These are phyloP conservation scores for Escovopsis weberi DNA, from an alignment of 2,329 filamentous ascomycete genomes.

Conservation along the genomic window DNA sequence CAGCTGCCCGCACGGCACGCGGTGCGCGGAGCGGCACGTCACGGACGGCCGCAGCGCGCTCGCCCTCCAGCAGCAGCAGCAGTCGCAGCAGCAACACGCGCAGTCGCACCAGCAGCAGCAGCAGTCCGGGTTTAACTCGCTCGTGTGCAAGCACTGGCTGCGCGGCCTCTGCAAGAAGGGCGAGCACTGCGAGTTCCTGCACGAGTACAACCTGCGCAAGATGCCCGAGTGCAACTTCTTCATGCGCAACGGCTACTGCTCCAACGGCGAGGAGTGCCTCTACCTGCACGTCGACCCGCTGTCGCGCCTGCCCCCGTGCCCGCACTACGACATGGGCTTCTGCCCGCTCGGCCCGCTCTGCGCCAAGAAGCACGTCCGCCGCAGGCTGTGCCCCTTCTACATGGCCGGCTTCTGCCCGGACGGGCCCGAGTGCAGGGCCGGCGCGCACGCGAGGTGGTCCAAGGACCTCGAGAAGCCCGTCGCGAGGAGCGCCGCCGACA, in stretches of 20 bases:
- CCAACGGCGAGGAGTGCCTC: constrained; percentile 90
- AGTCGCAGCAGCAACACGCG: constrained; percentile 12
- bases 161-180: constrained; percentile 96
- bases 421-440: constrained; percentile 56
- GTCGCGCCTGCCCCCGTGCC: constrained; percentile 64
- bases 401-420: constrained; percentile 91
- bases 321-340: constrained; percentile 89
- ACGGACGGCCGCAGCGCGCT: constrained; percentile 37
- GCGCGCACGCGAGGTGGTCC: constrained; percentile 72
- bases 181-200: constrained; percentile 89
- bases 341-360: constrained; percentile 81
- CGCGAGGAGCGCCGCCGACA: constrained; percentile 52
- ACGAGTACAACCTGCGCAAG: constrained; percentile 95
- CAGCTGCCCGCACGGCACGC: constrained; percentile 71
- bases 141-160: constrained; percentile 98
- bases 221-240: constrained; percentile 99
- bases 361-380: constrained; percentile 75
- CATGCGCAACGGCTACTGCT: constrained; percentile 83
- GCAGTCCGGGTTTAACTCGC: constrained; percentile 52
- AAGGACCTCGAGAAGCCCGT: constrained; percentile 62
- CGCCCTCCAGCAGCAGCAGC: constrained; percentile 18
- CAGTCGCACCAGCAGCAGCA: constrained; percentile 16
- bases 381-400: constrained; percentile 70
- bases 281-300: constrained; percentile 83
- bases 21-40: constrained; percentile 73